Percentiles rank a stretch among this genome's conserved stretches.
Conservation (phyloP, 192 early-diverging fungal species). For the Rhizophagus prolifer region DNA sequence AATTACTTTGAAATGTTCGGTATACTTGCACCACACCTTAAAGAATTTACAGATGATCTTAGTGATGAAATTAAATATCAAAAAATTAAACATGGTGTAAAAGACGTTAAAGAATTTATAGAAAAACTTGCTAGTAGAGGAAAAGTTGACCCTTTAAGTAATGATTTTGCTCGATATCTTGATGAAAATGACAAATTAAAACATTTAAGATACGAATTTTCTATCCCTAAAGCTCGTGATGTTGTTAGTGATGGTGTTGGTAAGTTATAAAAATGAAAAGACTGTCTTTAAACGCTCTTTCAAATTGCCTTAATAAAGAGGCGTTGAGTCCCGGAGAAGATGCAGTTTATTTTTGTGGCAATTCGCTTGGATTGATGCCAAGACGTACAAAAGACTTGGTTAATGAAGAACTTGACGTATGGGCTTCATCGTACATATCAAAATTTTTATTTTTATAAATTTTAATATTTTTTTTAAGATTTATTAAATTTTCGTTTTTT, state of each 20-base stretch:
- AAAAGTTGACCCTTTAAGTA: constrained; percentile 27
- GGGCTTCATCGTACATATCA: constrained; percentile 63
- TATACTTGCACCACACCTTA: constrained; percentile 6
- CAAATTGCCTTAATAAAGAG: constrained; percentile 1
- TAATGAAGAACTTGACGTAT: constrained; percentile 89
- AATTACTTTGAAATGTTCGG: neutral
- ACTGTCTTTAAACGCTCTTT: too few relatives aligned
- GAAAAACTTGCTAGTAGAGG: constrained; percentile 18
- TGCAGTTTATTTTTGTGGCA: constrained; percentile 88
- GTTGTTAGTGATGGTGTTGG: constrained; percentile 32
- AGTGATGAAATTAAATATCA: constrained; percentile 21
- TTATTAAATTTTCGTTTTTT: neutral
- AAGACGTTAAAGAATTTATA: constrained; percentile 22
- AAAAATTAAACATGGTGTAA: constrained; percentile 18
- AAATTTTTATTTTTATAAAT: neutral
- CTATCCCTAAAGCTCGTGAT: constrained; percentile 58
- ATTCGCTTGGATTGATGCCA: constrained; percentile 91
- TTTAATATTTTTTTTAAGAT: constrained; percentile 1
- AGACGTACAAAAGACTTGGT: constrained; percentile 61
- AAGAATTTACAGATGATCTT: constrained; percentile 8
- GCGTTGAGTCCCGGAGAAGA: constrained; percentile 36
- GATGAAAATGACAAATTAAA: constrained; percentile 62
- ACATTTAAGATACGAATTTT: constrained; percentile 67
- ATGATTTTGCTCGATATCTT: constrained; percentile 57
- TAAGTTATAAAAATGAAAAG: neutral